Evolutionary conservation across 805 yeast genomes (phyloP).

Genomic region (Ogataea ramenticola): DNA sequence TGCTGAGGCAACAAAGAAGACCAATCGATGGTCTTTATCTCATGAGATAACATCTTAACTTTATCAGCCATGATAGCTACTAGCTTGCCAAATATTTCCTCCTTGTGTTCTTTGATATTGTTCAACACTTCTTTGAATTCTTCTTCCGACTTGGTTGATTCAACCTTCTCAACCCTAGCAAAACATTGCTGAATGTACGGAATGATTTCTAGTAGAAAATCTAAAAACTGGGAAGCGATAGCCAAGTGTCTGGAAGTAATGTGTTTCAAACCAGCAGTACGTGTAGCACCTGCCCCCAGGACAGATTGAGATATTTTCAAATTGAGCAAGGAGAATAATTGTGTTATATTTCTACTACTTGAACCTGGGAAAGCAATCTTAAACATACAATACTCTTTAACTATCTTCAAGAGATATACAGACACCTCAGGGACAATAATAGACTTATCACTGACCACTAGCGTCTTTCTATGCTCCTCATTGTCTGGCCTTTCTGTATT

Average conservation of each 20-base stretch:
- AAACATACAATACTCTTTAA: slow-evolving; percentile 51
- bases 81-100: slow-evolving; percentile 54
- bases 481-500: neutral
- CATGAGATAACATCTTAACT: slow-evolving; percentile 41
- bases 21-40: slow-evolving; percentile 44
- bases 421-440: slow-evolving; percentile 52
- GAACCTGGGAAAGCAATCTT: slow-evolving; percentile 47
- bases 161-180: slow-evolving; percentile 21
- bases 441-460: slow-evolving; percentile 44
- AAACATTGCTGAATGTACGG: slow-evolving; percentile 27
- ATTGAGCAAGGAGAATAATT: slow-evolving; percentile 44
- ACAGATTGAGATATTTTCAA: slow-evolving; percentile 52
- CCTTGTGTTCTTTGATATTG: slow-evolving; percentile 51
- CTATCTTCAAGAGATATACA: slow-evolving; percentile 28
- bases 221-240: slow-evolving; percentile 58
- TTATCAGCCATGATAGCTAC: slow-evolving; percentile 69
- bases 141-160: slow-evolving; percentile 17
- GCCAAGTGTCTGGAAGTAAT: slow-evolving; percentile 69
- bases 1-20: slow-evolving; percentile 33
- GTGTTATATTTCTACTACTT: slow-evolving; percentile 37
- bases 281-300: slow-evolving; percentile 68
- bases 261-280: slow-evolving; percentile 66
- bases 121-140: slow-evolving; percentile 34
- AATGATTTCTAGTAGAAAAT: slow-evolving; percentile 34
- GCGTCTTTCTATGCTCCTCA: slow-evolving; percentile 22